Evolutionary conservation across 2,329 filamentous ascomycete genomes (phyloP), one percentile per base, ranked within the genome.

Genomic region (Fusarium subtropicale): DNA sequence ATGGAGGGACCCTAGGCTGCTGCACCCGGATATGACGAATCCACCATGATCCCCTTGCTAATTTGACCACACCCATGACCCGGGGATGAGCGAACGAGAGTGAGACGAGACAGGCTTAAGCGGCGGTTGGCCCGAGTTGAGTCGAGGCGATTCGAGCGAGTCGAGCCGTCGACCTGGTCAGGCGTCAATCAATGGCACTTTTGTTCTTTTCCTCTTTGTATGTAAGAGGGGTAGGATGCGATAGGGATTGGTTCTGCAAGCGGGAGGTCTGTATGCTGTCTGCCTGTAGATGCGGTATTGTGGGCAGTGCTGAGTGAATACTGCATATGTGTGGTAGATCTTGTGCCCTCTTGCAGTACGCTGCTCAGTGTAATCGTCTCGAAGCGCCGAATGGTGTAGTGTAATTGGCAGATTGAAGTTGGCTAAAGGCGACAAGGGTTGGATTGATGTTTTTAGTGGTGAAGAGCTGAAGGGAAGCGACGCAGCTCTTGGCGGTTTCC

Each of bases 41-140:
- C 64, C 63, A 68, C 63, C 44, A 34, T 33, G 45, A 38, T 39
- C 60, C 67, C 67, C 67, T 71, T 64, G 64, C 54, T 65, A 68
- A 70, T 65, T 71, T 65, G 64, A 31, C 56, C 36, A 24, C 26
- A 45, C 53, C 58, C 57, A 48, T 67, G 42, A 51, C 47, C 67
- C 67, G 54, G 66, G 62, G 46, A 68, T 64, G 67, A 62, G 62
- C 62, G 61, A 69, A 38, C 26, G 45, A 42, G 56, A 45, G 62
- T 67, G 56, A 56, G 66, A 63, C 52, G 50, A 70, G 50, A 48
- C 55, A 44, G 47, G 53, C 39, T 62, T 38, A 39, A 44, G 54
- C 47, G 63, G 51, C 48, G 58, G 63, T 47, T 60, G 51, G 51
- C 39, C 47, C 55, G 64, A 68, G 67, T 57, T 47, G 33, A 50